phyloP scores from a whole-genome alignment of 2,329 filamentous ascomycete species.

The Parastagonospora nodorum region DNA sequence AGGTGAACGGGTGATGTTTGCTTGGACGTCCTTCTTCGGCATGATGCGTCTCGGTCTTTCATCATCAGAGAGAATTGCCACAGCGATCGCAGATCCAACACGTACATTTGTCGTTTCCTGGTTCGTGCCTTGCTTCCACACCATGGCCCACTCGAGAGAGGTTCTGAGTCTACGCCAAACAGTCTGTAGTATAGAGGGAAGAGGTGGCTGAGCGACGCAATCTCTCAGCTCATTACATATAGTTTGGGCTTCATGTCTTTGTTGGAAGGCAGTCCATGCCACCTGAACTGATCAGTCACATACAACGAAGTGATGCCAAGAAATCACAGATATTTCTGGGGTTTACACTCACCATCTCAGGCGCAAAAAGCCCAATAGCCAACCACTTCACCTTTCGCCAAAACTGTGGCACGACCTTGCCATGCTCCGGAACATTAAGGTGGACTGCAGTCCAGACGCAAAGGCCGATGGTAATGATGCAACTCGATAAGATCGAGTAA shows the following conservation, averaged over 20 bases:
- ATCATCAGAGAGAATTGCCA: background rate
- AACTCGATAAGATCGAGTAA: constrained; percentile 11
- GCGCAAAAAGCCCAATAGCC: constrained; percentile 9
- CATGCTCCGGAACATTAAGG: constrained; percentile 13
- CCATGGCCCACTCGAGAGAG: background rate
- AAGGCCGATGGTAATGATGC: constrained; percentile 13
- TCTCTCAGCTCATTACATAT: background rate
- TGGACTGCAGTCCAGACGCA: constrained; percentile 18
- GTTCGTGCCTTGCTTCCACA: too few species aligned
- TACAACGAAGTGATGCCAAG: background rate
- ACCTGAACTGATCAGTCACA: background rate
- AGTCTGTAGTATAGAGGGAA: background rate
- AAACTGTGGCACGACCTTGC: background rate
- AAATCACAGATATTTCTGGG: background rate
- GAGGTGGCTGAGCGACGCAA: background rate
- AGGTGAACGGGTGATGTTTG: constrained; percentile 4
- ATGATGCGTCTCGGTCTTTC: background rate
- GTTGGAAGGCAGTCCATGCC: background rate
- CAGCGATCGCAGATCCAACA: background rate
- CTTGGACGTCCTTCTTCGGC: background rate
- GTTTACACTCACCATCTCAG: constrained; percentile 7
- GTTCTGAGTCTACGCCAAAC: background rate
- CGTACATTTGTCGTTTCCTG: background rate
- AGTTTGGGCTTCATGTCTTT: background rate
- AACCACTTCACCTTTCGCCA: constrained; percentile 11